These are phyloP conservation scores for Hanseniaspora occidentalis DNA, from an alignment of 805 yeast species.

Conservation along the genomic window DNA sequence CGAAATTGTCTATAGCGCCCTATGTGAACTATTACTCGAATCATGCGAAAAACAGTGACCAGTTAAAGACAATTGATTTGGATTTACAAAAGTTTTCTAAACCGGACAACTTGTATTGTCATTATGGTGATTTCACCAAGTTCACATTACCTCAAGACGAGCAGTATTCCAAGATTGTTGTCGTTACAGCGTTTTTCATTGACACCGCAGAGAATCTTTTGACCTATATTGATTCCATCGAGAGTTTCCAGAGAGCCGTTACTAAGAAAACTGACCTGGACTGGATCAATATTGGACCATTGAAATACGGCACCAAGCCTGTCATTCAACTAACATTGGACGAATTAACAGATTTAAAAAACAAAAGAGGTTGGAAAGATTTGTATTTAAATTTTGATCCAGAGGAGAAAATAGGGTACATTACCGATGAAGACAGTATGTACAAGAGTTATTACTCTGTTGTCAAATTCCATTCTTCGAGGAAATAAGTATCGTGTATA, in stretches of 20 bases:
- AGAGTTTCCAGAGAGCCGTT: slow-evolving; percentile 20
- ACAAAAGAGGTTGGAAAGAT: slow-evolving; percentile 51
- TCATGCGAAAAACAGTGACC: slow-evolving; percentile 36
- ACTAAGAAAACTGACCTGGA: slow-evolving; percentile 21
- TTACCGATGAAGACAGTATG: slow-evolving; percentile 51
- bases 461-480: slow-evolving; percentile 25
- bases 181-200: slow-evolving; percentile 64
- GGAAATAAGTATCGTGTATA: too few relatives aligned
- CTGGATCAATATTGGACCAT: slow-evolving; percentile 90
- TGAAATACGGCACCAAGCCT: slow-evolving; percentile 83
- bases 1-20: slow-evolving; percentile 34
- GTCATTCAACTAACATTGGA: slow-evolving; percentile 58
- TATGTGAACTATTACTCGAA: slow-evolving; percentile 59
- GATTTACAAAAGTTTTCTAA: slow-evolving; percentile 13
- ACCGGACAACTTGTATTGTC: slow-evolving; percentile 37
- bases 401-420: slow-evolving; percentile 28
- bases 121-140: slow-evolving; percentile 53
- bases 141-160: slow-evolving; percentile 27
- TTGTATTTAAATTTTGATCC: slow-evolving; percentile 21
- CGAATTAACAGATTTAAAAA: slow-evolving; percentile 48
- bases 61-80: slow-evolving; percentile 32
- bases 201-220: slow-evolving; percentile 87
- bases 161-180: slow-evolving; percentile 28
- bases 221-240: slow-evolving; percentile 59
- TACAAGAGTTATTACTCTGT: slow-evolving; percentile 76